Percentiles rank a stretch among this genome's conserved stretches.
Evolutionary conservation across 495 filamentous ascomycete species (phyloP).

Genomic region (Rostrohypoxylon terebratum): DNA sequence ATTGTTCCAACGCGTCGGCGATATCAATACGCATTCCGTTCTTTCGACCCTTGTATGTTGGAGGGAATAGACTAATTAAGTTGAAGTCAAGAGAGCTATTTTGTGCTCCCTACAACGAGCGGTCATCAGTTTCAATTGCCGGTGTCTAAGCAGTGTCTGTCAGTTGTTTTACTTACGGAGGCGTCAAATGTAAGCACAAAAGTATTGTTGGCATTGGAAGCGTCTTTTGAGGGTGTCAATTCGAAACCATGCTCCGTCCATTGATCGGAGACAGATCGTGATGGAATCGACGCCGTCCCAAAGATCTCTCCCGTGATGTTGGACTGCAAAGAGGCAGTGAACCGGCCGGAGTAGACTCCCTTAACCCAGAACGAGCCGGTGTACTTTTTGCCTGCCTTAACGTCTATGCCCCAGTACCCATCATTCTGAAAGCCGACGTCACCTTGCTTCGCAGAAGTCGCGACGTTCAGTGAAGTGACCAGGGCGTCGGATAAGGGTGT

Average conservation of each 20-base stretch:
- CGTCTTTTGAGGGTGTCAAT: slow-evolving; percentile 55
- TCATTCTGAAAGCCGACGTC: slow-evolving; percentile 68
- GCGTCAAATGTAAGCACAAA: slow-evolving; percentile 71
- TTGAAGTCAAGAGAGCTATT: slow-evolving; percentile 69
- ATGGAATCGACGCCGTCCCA: slow-evolving; percentile 55
- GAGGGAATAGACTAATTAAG: slow-evolving; percentile 74
- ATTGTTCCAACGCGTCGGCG: slow-evolving; percentile 63
- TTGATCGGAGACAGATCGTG: slow-evolving; percentile 48
- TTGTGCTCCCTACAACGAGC: slow-evolving; percentile 49
- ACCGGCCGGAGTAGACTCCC: slow-evolving; percentile 54
- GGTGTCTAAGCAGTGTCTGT: background rate
- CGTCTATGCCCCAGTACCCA: slow-evolving; percentile 72
- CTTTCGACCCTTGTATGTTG: slow-evolving; percentile 69
- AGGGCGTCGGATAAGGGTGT: slow-evolving; percentile 66
- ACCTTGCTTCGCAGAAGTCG: slow-evolving; percentile 44
- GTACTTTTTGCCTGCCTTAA: slow-evolving; percentile 62
- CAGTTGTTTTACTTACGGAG: slow-evolving; percentile 38
- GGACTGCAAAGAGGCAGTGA: slow-evolving; percentile 62
- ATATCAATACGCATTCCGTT: slow-evolving; percentile 74
- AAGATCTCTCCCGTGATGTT: slow-evolving; percentile 60
- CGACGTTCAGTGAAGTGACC: slow-evolving; percentile 69
- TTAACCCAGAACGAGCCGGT: slow-evolving; percentile 69
- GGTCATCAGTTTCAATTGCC: background rate
- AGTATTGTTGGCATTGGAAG: slow-evolving; percentile 72
- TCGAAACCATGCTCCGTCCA: slow-evolving; percentile 66